Evolutionary conservation across 371 early-diverging fungal species (phyloP).

Genomic region (Capillidium heterosporum): DNA sequence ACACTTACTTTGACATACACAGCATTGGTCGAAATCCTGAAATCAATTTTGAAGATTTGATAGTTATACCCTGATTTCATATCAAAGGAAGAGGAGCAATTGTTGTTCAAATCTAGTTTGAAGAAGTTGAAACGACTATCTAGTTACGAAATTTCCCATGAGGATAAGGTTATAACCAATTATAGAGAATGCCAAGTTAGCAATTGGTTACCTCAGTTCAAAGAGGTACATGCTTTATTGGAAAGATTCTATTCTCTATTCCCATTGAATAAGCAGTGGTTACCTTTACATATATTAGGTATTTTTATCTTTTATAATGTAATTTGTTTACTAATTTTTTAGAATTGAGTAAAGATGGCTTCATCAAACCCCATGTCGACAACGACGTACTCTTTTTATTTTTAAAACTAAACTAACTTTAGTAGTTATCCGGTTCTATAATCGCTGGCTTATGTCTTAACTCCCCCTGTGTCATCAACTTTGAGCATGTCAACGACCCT

Average conservation of each 20-base stretch:
- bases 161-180: neutral
- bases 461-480: neutral
- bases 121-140: neutral
- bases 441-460: neutral
- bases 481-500: neutral
- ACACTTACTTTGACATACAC: no score
- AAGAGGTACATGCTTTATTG: neutral
- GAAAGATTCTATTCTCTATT: neutral
- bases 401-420: neutral
- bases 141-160: neutral
- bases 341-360: neutral
- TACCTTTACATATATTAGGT: neutral
- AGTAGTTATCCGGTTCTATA: neutral
- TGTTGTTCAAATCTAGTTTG: neutral
- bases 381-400: neutral
- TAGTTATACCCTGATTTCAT: neutral
- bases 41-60: neutral
- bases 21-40: no score
- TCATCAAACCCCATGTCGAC: conserved; percentile 1
- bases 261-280: neutral
- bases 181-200: neutral
- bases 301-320: neutral
- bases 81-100: neutral
- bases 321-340: neutral
- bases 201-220: neutral